These are phyloP conservation scores for Plasmodium reichenowi DNA, from an alignment of 169 alveolate genomes.

Conservation along the genomic window DNA sequence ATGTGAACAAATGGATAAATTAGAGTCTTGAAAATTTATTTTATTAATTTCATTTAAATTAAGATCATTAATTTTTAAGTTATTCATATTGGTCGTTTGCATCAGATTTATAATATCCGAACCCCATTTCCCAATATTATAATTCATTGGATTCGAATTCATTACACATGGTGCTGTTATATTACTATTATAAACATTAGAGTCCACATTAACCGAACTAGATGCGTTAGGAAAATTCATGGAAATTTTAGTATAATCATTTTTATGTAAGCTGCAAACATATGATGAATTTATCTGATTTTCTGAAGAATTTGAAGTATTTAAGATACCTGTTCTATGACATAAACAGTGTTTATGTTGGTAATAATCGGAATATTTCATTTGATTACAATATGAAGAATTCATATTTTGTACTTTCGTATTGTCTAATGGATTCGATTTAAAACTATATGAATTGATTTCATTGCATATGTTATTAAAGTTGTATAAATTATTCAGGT, in stretches of 20 bases:
- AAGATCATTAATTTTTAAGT: conserved; percentile 13
- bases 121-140: conserved; percentile 11
- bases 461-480: conserved; percentile 35
- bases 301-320: conserved; percentile 46
- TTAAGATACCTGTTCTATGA: conserved; percentile 26
- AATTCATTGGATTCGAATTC: conserved; percentile 38
- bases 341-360: conserved; percentile 31
- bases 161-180: conserved; percentile 32
- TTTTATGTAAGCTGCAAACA: conserved; percentile 46
- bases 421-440: conserved; percentile 36
- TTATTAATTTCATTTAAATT: conserved; percentile 23
- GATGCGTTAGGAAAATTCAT: conserved; percentile 43
- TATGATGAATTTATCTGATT: conserved; percentile 35
- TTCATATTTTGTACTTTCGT: conserved; percentile 15
- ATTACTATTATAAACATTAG: conserved; percentile 41
- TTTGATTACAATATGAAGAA: conserved; percentile 34
- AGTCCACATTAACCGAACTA: conserved; percentile 34
- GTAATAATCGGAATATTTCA: conserved; percentile 58
- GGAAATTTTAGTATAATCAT: conserved; percentile 40
- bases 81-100: conserved; percentile 20
- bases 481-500: conserved; percentile 36
- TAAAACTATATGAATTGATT: conserved; percentile 11
- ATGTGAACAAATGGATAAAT: conserved; percentile 43
- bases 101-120: conserved; percentile 39
- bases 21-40: conserved; percentile 40